phyloP scores from a whole-genome alignment of 2,329 filamentous ascomycete species.

The Calycina herbarum region DNA sequence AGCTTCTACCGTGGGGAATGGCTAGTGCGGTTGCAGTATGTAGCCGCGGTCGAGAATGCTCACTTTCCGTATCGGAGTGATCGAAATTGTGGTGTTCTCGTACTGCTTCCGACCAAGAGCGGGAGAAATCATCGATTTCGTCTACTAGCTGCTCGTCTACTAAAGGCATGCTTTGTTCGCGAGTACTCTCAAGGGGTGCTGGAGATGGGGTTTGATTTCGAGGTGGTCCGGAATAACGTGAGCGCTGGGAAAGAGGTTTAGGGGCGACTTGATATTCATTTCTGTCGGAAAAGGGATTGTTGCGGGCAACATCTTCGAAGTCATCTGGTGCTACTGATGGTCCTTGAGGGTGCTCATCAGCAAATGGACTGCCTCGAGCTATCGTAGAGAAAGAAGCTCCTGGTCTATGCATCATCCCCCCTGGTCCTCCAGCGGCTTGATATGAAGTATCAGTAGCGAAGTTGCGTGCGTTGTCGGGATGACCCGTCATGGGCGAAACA shows the following conservation, averaged over 20 bases:
- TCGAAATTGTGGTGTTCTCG: conserved; percentile 1
- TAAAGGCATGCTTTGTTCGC: conserved; percentile 2
- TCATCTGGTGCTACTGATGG: not conserved
- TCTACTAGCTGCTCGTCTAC: conserved; percentile 9
- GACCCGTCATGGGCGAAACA: conserved; percentile 17
- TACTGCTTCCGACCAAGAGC: conserved; percentile 15
- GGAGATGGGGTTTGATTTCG: conserved; percentile 7
- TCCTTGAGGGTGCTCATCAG: conserved; percentile 9
- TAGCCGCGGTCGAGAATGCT: not conserved
- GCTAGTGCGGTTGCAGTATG: not conserved
- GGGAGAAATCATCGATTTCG: conserved; percentile 22
- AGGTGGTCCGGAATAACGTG: not conserved
- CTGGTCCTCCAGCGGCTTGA: conserved; percentile 11
- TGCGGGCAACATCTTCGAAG: not conserved
- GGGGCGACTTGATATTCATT: not conserved
- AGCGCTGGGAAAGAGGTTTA: conserved; percentile 7
- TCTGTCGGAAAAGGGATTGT: conserved; percentile 6
- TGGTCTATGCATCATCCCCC: not conserved
- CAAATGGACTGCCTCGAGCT: conserved; percentile 10
- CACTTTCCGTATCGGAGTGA: conserved; percentile 2
- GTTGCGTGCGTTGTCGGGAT: conserved; percentile 9
- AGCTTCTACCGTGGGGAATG: not conserved
- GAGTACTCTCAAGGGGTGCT: not conserved
- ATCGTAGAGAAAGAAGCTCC: conserved; percentile 7
- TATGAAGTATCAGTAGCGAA: conserved; percentile 12